These are phyloP conservation scores for Yamadazyma diospyri DNA, from an alignment of 1,139 yeast genomes.

Conservation along the genomic window DNA sequence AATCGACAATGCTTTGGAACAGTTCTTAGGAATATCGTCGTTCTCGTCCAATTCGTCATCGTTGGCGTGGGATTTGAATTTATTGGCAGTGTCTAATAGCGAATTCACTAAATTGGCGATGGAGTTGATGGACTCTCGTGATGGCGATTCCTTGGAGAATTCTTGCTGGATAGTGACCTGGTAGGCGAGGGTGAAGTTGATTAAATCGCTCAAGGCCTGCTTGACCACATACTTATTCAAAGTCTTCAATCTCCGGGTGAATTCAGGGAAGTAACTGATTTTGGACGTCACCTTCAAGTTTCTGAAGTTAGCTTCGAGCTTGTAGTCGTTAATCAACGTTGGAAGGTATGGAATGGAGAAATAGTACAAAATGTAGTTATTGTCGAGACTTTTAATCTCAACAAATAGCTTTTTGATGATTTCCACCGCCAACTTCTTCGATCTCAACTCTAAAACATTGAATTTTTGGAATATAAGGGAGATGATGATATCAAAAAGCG, in stretches of 20 bases:
- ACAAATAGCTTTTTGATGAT: constrained; percentile 41
- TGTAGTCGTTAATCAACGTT: constrained; percentile 30
- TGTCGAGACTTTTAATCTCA: constrained; percentile 30
- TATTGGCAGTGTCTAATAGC: constrained; percentile 57
- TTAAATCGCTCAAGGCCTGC: constrained; percentile 72
- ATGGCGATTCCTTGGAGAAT: constrained; percentile 15
- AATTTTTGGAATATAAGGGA: constrained; percentile 62
- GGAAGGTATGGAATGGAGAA: constrained; percentile 50
- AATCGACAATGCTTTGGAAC: constrained; percentile 69
- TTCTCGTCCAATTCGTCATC: constrained; percentile 21
- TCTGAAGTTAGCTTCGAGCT: constrained; percentile 21
- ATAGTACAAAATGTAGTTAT: constrained; percentile 43
- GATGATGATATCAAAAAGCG: constrained; percentile 43
- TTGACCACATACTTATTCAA: constrained; percentile 75
- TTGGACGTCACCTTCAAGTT: constrained; percentile 22
- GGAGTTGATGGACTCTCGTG: constrained; percentile 25
- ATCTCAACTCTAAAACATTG: constrained; percentile 42
- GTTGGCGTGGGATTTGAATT: constrained; percentile 44
- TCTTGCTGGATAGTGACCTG: constrained; percentile 47
- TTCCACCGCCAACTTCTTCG: constrained; percentile 45
- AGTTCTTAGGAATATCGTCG: constrained; percentile 44
- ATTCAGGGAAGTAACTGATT: constrained; percentile 42
- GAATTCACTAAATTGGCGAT: constrained; percentile 50
- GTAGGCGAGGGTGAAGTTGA: constrained; percentile 44
- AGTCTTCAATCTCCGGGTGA: constrained; percentile 54